These are phyloP conservation scores for Pugionium dolabratum DNA, from an alignment of 345 rosid species.

Conservation along the genomic window DNA sequence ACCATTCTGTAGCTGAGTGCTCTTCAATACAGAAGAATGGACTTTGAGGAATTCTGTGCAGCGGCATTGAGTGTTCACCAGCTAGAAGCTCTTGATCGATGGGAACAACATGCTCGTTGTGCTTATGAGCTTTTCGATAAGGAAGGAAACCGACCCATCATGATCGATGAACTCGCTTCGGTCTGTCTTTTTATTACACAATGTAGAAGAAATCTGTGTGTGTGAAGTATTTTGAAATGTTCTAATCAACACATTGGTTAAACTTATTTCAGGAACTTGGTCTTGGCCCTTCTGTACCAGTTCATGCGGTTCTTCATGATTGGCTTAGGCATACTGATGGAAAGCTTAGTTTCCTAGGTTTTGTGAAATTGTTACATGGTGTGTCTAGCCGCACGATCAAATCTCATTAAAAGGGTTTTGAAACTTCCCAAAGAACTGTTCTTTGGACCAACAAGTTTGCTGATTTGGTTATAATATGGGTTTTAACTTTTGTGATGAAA, in stretches of 20 bases:
- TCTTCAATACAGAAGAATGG: constrained; percentile 90
- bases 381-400: constrained; percentile 68
- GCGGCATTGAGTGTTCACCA: constrained; percentile 87
- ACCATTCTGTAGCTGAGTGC: constrained; percentile 62
- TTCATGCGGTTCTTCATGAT: constrained; percentile 86
- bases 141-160: constrained; percentile 87
- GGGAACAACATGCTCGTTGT: constrained; percentile 89
- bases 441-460: constrained; percentile 18
- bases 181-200: constrained; percentile 30
- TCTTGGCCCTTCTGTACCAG: constrained; percentile 81
- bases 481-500: constrained; percentile 28
- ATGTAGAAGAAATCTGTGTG: background rate
- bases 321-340: constrained; percentile 98
- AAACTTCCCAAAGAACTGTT: constrained; percentile 33
- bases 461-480: constrained; percentile 27
- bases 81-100: constrained; percentile 83
- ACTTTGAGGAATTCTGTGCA: constrained; percentile 91
- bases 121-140: constrained; percentile 94
- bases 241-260: background rate
- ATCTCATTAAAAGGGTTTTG: constrained; percentile 45
- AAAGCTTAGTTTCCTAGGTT: constrained; percentile 91
- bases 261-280: constrained; percentile 77
- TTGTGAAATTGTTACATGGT: constrained; percentile 85
- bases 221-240: background rate
- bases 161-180: constrained; percentile 92